Evolutionary conservation across 176 grass and related monocot genomes (phyloP), one percentile per base, ranked within the genome.

Genomic region (Oryza glumipatula): DNA sequence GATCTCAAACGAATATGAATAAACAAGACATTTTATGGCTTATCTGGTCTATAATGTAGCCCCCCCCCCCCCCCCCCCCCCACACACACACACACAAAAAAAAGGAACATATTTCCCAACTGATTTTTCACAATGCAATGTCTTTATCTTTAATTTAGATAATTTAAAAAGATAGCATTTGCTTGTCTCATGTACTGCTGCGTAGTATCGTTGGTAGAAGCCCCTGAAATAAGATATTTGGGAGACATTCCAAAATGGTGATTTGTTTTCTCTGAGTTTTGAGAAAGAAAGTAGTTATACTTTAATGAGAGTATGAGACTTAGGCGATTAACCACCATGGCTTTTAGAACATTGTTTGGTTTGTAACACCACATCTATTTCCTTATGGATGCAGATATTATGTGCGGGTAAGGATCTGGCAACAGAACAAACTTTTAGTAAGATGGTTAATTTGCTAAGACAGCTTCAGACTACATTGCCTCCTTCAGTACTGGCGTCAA

Each of bases 361-460:
- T 16, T 79, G 83, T 87, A 30, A 78, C 10, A 1, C 38, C 19
- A 21, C 49, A 41, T 68, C 38, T 64, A 9, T 79, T 64, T 83
- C 32, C 22, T 67, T 52, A 56, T 5, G 15, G 76, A 66, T 83
- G 70, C 86, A 95, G 93, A 84, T 95, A 76, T 77, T 92, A 68
- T 95, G 93, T 74, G 90, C 82, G 0, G 93, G 93, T 7, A 95
- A 92, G 68, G 90, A 95, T 88, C 82, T 94, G 60, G 93, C 93
- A 39, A 92, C 93, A 43, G 93, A 94, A 33, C 85, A 92, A 46
- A 94, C 93, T 38, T 67, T 83, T 38, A 70, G 58, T 44, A 89
- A 76, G 84, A 86, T 94, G 76, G 66, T 94, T 80, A 94, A 83
- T 88, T 44, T 94, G n/a, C 84, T 94, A 74, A 94, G 82, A 26